Evolutionary conservation across 352 stramenopile species (phyloP).

Genomic region (Phytophthora pistaciae): DNA sequence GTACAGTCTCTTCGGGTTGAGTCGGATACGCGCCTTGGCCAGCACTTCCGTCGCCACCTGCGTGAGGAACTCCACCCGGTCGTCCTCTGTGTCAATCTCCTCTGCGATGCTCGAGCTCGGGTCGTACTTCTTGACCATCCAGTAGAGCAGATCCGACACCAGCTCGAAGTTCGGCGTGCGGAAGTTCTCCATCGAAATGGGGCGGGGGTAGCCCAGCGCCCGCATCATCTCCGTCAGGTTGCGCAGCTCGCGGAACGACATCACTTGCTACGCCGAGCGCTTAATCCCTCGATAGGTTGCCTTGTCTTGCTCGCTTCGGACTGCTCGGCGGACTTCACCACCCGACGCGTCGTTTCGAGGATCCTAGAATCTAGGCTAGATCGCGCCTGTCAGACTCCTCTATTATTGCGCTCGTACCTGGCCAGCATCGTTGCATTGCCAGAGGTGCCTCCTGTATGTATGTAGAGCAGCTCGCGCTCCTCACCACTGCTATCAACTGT

Average conservation of each 20-base stretch:
- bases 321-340: constrained; percentile 2
- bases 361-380: constrained; percentile 3
- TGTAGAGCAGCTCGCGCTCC: constrained; percentile 71
- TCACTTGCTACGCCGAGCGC: constrained; percentile 18
- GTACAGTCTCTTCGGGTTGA: constrained; percentile 97
- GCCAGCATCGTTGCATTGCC: constrained; percentile 82
- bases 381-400: background rate
- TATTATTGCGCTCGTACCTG: constrained; percentile 45
- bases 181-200: constrained; percentile 95
- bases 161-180: constrained; percentile 97
- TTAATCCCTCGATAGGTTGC: background rate
- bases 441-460: constrained; percentile 81
- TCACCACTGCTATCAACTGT: background rate
- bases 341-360: constrained; percentile 36
- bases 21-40: constrained; percentile 91
- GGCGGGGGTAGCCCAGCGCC: constrained; percentile 93
- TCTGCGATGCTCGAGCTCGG: constrained; percentile 89
- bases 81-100: constrained; percentile 96
- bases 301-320: constrained; percentile 1
- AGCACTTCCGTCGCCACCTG: constrained; percentile 83
- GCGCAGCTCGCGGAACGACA: constrained; percentile 90
- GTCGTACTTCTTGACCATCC: constrained; percentile 96
- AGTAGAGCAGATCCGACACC: constrained; percentile 96
- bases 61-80: constrained; percentile 95
- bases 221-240: constrained; percentile 98